Base-by-base conservation (phyloP, 129 eudicot genomes). In the Erigeron canadensis region DNA sequence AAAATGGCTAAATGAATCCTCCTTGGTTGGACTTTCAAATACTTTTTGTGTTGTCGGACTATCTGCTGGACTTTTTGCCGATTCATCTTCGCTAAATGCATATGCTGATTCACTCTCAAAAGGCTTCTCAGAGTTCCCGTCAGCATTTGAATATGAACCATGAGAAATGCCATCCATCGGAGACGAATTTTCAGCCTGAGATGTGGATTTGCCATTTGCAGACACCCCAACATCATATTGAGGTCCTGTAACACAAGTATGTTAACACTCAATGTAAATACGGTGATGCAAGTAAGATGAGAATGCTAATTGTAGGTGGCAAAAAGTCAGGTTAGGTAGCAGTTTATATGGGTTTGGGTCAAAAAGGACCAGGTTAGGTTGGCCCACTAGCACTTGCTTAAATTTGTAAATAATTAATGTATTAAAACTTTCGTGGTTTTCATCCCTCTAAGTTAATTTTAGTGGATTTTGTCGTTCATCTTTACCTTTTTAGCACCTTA, bases 81-180 rank as follows among this genome's bases (percentile, higher is more conserved):
- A 93, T 22, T 80, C 96, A 73, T 89, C 98, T 76, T 85, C 95
- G 46, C 98, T 89, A 56, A 81, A 91, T 10, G 64, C 57, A 28
- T 79, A 85, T 41, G 83, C 83, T 22, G 95, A 89, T 65, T 89
- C 98, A 56, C 83, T 76, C 63, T 92, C 95, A 59, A 78, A 89
- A 71, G 77, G 84, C 39, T 82, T 89, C 80, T 87, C 92, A 13
- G 90, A 83, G 60, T 74, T 73, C 54, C 70, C 81, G 64, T 84
- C 94, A 59, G 82, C 79, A 80, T 79, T 78, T 79, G 87, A 88
- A 40, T 66, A 57, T 64, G 84, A 81, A 66, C 83, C 95, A 63
- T 85, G 83, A 9, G 86, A 80, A 77, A 65, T 38, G 67, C 77
- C 68, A 50, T 78, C 89, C 56, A 68, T 54, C 6, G 87, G 89